Conservation (phyloP, 2,329 filamentous ascomycete genomes). For the Trichoderma gracile region DNA sequence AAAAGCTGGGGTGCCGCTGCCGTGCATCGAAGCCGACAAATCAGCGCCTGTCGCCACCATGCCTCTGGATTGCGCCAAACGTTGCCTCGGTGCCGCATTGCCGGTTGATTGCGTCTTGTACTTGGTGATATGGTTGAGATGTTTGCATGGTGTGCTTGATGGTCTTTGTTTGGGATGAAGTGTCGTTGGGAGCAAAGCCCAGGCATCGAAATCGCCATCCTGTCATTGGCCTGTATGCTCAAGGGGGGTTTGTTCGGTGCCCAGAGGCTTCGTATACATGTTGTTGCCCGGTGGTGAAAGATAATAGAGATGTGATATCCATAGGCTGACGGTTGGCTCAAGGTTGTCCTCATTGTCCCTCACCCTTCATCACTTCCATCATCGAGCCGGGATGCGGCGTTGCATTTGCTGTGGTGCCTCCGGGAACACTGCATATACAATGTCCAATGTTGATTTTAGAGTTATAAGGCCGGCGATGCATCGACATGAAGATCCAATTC, state of each 20-base stretch:
- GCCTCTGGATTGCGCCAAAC: conserved; percentile 5
- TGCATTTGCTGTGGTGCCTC: background rate
- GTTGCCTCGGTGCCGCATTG: conserved; percentile 12
- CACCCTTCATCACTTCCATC: background rate
- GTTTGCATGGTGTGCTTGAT: background rate
- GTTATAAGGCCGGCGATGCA: background rate
- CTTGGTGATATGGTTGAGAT: background rate
- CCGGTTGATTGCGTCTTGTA: background rate
- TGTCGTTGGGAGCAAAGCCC: background rate
- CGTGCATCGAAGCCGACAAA: background rate
- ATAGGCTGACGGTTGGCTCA: background rate
- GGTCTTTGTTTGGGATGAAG: background rate
- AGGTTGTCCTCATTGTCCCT: background rate
- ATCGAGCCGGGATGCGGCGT: background rate
- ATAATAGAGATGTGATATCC: background rate
- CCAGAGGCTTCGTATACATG: too few relatives aligned
- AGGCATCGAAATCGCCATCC: background rate
- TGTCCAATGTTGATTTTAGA: conserved; percentile 14
- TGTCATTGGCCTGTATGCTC: background rate
- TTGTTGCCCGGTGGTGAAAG: background rate
- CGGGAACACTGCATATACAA: conserved; percentile 3
- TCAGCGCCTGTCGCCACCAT: conserved; percentile 14
- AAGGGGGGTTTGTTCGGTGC: background rate
- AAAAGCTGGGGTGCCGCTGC: conserved; percentile 19
- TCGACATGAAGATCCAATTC: background rate